Evolutionary conservation across 192 early-diverging fungal species (phyloP).

Genomic region (Rhizophagus prolifer): DNA sequence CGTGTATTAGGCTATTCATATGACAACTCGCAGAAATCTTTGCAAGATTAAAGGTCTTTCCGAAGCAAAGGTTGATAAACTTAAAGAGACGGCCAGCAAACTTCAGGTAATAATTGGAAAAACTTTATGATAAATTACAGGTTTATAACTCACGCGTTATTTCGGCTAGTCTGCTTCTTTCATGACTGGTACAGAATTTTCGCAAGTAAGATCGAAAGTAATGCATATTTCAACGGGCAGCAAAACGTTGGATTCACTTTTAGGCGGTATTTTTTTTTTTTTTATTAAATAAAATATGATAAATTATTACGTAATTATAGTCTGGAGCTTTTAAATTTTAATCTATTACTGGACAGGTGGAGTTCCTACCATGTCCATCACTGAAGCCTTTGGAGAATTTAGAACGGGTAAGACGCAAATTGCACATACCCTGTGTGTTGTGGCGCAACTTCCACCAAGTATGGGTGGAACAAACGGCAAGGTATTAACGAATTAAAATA

Average conservation of each 20-base stretch:
- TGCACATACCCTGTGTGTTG: conserved; percentile 76
- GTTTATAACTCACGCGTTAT: not conserved
- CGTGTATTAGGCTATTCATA: conserved; percentile 62
- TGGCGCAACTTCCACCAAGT: conserved; percentile 63
- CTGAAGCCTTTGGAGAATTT: conserved; percentile 87
- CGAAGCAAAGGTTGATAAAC: conserved; percentile 83
- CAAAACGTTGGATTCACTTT: conserved; percentile 74
- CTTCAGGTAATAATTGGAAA: conserved; percentile 40
- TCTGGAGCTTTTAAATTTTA: not conserved
- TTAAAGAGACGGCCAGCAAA: conserved; percentile 77
- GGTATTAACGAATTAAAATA: conserved; percentile 35
- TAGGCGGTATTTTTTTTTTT: conserved; percentile 53
- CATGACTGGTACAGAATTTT: conserved; percentile 65
- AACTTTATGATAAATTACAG: not conserved
- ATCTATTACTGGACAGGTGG: conserved; percentile 51
- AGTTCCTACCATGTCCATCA: conserved; percentile 78
- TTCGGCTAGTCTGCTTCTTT: conserved; percentile 51
- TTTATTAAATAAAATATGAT: too few relatives aligned
- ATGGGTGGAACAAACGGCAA: conserved; percentile 81
- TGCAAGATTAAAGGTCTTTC: conserved; percentile 79
- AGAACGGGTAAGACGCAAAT: conserved; percentile 86
- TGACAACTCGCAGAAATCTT: conserved; percentile 65
- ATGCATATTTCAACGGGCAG: conserved; percentile 71
- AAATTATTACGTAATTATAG: not conserved
- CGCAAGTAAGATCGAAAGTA: conserved; percentile 56